Conservation (phyloP, 768 basidiomycete genomes). For the Mycena rosella region DNA sequence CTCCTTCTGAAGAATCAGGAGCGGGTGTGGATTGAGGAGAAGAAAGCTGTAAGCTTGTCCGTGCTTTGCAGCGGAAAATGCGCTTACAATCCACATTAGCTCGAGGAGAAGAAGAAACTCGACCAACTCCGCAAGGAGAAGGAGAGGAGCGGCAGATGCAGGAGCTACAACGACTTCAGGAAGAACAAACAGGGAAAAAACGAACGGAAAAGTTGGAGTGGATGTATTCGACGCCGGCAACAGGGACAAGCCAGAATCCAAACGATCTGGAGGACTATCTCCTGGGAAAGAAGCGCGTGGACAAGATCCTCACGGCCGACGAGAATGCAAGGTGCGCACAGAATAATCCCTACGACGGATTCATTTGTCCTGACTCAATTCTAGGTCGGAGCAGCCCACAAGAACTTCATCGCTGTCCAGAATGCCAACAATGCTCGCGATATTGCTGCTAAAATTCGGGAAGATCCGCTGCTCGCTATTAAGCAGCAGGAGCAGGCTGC, state of each 20-base stretch:
- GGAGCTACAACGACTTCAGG: conserved; percentile 95
- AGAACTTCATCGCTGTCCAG: conserved; percentile 94
- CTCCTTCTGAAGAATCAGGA: conserved; percentile 98
- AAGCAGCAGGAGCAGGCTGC: conserved; percentile 98
- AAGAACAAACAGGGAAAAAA: conserved; percentile 96
- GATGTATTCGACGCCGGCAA: conserved; percentile 99
- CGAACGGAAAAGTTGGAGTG: conserved; percentile 95
- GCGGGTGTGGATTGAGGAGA: conserved; percentile 99
- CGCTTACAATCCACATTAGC: conserved; percentile 58
- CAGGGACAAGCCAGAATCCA: conserved; percentile 85
- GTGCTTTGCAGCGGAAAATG: not conserved
- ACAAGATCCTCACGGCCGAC: conserved; percentile 92
- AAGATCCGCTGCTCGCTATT: conserved; percentile 97
- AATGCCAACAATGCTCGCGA: conserved; percentile 94
- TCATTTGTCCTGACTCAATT: conserved; percentile 28
- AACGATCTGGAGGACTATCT: conserved; percentile 98
- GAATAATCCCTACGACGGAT: not conserved
- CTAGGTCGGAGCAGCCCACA: conserved; percentile 87
- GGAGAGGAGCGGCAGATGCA: conserved; percentile 98
- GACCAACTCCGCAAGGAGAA: conserved; percentile 97
- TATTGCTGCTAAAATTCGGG: conserved; percentile 92
- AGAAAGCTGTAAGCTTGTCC: conserved; percentile 82
- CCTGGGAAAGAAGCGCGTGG: conserved; percentile 97
- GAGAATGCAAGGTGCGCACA: conserved; percentile 83
- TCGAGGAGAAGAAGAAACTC: conserved; percentile 98